Percentiles rank a stretch among this genome's conserved stretches.
Evolutionary conservation across 345 rosid species (phyloP).

Genomic region (Eucalyptus albens): DNA sequence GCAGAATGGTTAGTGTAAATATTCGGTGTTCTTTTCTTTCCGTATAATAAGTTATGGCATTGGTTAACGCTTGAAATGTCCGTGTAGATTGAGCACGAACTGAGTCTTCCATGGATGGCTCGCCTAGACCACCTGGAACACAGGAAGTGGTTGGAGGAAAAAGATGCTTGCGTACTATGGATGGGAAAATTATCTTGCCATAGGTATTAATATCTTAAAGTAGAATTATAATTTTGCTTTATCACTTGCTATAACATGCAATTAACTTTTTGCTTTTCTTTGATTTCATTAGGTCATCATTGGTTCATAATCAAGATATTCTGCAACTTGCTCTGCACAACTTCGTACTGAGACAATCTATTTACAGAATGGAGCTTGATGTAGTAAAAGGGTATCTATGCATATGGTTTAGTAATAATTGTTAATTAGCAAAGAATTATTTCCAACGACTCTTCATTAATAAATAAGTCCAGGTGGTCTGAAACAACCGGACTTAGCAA

Average conservation of each 20-base stretch:
- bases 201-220: constrained; percentile 13
- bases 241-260: neutral
- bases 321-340: constrained; percentile 24
- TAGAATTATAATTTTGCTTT: neutral
- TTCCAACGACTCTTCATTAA: neutral
- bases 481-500: constrained; percentile 25
- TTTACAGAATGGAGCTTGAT: constrained; percentile 30
- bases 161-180: constrained; percentile 18
- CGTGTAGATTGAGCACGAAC: constrained; percentile 30
- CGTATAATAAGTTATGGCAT: neutral
- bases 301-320: constrained; percentile 5
- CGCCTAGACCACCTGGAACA: constrained; percentile 49
- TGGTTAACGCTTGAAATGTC: neutral
- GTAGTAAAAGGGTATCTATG: constrained; percentile 25
- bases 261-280: neutral
- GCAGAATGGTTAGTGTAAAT: neutral
- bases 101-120: constrained; percentile 42
- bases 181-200: constrained; percentile 30
- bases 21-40: neutral
- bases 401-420: neutral
- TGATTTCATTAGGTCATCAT: constrained; percentile 17
- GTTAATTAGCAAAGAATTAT: neutral
- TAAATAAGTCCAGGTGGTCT: constrained; percentile 29
- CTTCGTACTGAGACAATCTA: constrained; percentile 26
- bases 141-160: constrained; percentile 50